phyloP scores from a whole-genome alignment of 2,329 filamentous ascomycete genomes.

The Ceratocystis colombiana region DNA sequence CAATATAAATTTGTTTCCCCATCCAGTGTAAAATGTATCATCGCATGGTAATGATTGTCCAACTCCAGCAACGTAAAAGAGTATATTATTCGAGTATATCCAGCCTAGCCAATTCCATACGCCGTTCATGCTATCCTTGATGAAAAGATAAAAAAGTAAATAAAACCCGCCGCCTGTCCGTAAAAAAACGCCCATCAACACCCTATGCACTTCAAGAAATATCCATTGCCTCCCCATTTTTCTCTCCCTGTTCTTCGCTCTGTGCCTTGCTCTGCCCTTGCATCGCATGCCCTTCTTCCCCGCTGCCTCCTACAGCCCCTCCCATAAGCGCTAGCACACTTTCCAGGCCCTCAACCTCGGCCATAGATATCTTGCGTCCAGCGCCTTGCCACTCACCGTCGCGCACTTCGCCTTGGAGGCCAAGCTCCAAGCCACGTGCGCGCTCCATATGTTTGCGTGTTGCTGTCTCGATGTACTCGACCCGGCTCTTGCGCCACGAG shows the following conservation, averaged over 20 bases:
- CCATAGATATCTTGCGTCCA: constrained; percentile 40
- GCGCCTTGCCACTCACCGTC: constrained; percentile 55
- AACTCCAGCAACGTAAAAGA: background rate
- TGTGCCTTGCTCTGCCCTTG: constrained; percentile 17
- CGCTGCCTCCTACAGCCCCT: constrained; percentile 26
- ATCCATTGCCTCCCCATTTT: background rate
- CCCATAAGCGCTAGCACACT: constrained; percentile 40
- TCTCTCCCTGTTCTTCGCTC: background rate
- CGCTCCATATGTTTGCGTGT: constrained; percentile 66
- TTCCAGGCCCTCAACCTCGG: constrained; percentile 50
- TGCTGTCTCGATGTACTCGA: constrained; percentile 74
- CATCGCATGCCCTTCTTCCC: background rate
- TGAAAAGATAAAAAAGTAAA: background rate
- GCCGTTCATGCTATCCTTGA: background rate
- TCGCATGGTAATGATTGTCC: background rate
- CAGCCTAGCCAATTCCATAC: background rate
- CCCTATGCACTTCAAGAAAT: background rate
- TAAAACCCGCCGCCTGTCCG: no score
- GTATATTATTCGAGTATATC: background rate
- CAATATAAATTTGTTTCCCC: background rate
- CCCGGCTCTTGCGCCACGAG: constrained; percentile 57
- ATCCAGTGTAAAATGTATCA: no score
- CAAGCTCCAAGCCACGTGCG: constrained; percentile 56
- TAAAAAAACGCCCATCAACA: background rate
- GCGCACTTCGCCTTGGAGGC: constrained; percentile 49